Percentiles rank a stretch among this genome's conserved stretches.
Conservation (phyloP, 257 asterid species). For the Primulina huaijiensis region DNA sequence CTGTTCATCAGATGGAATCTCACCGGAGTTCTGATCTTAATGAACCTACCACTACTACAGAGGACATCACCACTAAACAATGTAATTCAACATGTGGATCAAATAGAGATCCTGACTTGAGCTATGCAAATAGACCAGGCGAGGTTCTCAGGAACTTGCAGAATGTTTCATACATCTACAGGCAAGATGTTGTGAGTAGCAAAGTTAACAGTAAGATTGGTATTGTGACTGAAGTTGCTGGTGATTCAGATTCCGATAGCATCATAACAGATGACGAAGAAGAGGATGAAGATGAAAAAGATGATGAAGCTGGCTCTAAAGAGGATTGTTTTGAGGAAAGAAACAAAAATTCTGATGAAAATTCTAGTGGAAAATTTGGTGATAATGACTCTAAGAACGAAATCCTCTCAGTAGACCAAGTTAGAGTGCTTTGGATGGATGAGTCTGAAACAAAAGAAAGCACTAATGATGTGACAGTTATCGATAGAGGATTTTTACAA, state of each 20-base stretch:
- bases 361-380: slow-evolving; percentile 38
- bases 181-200: slow-evolving; percentile 84
- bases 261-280: slow-evolving; percentile 71
- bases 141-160: slow-evolving; percentile 57
- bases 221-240: slow-evolving; percentile 87
- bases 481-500: slow-evolving; percentile 86
- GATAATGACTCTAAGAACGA: slow-evolving; percentile 37
- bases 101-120: slow-evolving; percentile 32
- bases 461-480: slow-evolving; percentile 54
- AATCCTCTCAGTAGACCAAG: slow-evolving; percentile 70
- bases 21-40: slow-evolving; percentile 40
- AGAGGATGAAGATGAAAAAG: slow-evolving; percentile 46
- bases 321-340: slow-evolving; percentile 42
- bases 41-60: slow-evolving; percentile 31
- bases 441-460: slow-evolving; percentile 67
- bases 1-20: slow-evolving; percentile 63
- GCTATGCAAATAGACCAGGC: slow-evolving; percentile 43
- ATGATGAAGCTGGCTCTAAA: slow-evolving; percentile 33
- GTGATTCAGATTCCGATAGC: slow-evolving; percentile 91
- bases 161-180: slow-evolving; percentile 58
- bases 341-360: slow-evolving; percentile 33
- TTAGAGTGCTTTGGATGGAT: slow-evolving; percentile 87
- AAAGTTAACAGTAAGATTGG: slow-evolving; percentile 57
- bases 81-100: slow-evolving; percentile 30
- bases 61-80: slow-evolving; percentile 26